Conservation (phyloP, 2,329 filamentous ascomycete species). For the Ascochyta viciae-villosae region DNA sequence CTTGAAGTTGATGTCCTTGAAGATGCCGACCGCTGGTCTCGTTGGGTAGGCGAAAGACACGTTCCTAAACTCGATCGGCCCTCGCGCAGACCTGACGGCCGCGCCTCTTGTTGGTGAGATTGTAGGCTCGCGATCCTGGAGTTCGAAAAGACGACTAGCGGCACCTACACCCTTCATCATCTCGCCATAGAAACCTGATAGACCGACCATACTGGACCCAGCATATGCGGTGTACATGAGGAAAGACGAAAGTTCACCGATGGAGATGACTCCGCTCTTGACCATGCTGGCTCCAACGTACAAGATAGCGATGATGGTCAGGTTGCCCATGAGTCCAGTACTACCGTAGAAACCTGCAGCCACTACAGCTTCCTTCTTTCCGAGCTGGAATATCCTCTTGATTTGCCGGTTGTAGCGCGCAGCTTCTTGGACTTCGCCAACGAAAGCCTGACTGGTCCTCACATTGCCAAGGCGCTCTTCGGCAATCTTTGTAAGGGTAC, state of each 20-base stretch:
- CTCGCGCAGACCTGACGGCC: constrained; percentile 82
- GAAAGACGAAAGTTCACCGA: constrained; percentile 94
- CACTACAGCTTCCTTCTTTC: constrained; percentile 84
- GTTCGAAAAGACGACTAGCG: constrained; percentile 92
- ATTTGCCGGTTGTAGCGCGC: constrained; percentile 91
- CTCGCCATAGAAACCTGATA: constrained; percentile 96
- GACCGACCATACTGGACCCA: constrained; percentile 85
- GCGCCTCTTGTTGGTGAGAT: constrained; percentile 86
- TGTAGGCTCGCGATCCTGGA: constrained; percentile 86
- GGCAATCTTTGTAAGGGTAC: constrained; percentile 92
- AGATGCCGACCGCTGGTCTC: constrained; percentile 88
- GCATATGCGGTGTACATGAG: constrained; percentile 96
- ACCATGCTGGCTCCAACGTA: constrained; percentile 93
- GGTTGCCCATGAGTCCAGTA: constrained; percentile 92
- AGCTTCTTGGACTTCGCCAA: constrained; percentile 89
- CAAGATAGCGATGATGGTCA: constrained; percentile 91
- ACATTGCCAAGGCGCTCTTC: constrained; percentile 98
- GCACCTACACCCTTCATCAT: constrained; percentile 99
- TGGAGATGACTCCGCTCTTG: constrained; percentile 80
- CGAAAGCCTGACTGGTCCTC: constrained; percentile 94
- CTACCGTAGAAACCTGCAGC: constrained; percentile 88
- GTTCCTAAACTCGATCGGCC: constrained; percentile 85
- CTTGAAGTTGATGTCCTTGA: constrained; percentile 85
- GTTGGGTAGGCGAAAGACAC: constrained; percentile 94
- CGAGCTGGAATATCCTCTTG: constrained; percentile 87